These are phyloP conservation scores for Huntiella savannae DNA, from an alignment of 2,329 filamentous ascomycete species.

Conservation along the genomic window DNA sequence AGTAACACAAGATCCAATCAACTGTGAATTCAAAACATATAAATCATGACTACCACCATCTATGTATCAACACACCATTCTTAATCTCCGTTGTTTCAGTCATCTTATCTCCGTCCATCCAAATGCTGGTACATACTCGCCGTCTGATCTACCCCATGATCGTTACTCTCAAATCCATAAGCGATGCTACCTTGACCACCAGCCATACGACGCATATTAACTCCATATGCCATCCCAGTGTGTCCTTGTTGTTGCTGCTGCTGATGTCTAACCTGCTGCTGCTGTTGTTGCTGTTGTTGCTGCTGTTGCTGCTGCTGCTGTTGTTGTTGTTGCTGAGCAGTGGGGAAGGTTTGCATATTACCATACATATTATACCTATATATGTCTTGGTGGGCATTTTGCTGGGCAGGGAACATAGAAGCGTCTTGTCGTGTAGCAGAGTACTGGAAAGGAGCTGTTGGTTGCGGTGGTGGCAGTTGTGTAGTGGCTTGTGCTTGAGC, in stretches of 20 bases:
- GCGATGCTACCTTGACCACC: not conserved
- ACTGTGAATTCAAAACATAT: too few species aligned
- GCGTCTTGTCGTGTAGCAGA: too few species aligned
- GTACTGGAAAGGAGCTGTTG: not conserved
- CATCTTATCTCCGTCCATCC: not conserved
- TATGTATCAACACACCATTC: too few species aligned
- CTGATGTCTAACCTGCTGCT: constrained; percentile 2
- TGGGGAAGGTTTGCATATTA: not conserved
- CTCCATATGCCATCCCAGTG: not conserved
- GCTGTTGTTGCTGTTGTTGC: constrained; percentile 2
- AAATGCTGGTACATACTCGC: not conserved
- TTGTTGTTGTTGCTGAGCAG: not conserved
- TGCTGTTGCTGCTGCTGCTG: constrained; percentile 1
- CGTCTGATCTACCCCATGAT: not conserved
- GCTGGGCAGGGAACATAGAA: too few species aligned
- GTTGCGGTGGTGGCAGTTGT: constrained; percentile 3
- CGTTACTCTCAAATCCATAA: constrained; percentile 5
- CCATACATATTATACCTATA: too few species aligned
- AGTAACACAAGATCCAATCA: too few species aligned
- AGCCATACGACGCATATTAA: not conserved
- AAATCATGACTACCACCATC: too few species aligned
- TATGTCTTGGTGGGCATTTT: too few species aligned
- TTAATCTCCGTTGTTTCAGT: not conserved
- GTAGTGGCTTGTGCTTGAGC: not conserved
- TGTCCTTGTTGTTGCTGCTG: constrained; percentile 5